Conservation (phyloP, 768 basidiomycete genomes). For the Asterophora lycoperdoides region DNA sequence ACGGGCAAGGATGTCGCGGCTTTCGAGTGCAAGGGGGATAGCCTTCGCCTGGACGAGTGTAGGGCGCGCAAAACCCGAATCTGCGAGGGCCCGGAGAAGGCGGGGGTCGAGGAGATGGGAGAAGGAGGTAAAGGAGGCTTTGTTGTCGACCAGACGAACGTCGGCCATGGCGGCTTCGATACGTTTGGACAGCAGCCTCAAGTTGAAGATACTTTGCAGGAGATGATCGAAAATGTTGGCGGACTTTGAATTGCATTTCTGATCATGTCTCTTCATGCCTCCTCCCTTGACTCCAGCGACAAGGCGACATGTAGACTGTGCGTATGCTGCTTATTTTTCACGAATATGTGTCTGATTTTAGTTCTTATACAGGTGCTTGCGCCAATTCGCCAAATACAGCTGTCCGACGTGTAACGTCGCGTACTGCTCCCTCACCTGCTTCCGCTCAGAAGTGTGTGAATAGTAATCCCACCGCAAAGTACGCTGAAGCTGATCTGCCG, state of each 20-base stretch:
- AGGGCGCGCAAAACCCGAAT: slow-evolving; percentile 84
- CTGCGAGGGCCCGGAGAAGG: slow-evolving; percentile 83
- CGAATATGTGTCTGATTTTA: neutral
- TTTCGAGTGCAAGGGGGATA: slow-evolving; percentile 88
- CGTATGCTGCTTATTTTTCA: slow-evolving; percentile 15
- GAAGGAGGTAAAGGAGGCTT: slow-evolving; percentile 54
- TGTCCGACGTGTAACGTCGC: slow-evolving; percentile 78
- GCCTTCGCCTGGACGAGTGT: slow-evolving; percentile 90
- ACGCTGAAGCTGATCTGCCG: slow-evolving; percentile 2
- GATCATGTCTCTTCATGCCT: slow-evolving; percentile 15
- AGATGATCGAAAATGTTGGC: slow-evolving; percentile 18
- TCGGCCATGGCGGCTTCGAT: slow-evolving; percentile 36
- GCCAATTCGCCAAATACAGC: slow-evolving; percentile 75
- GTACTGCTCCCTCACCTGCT: slow-evolving; percentile 80
- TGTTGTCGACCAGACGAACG: slow-evolving; percentile 41
- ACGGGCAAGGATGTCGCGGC: slow-evolving; percentile 85
- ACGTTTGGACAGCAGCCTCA: no score
- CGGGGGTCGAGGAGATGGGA: slow-evolving; percentile 80
- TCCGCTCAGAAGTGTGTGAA: slow-evolving; percentile 60
- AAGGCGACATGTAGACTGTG: slow-evolving; percentile 43
- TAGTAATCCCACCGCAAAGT: slow-evolving; percentile 2
- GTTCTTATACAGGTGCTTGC: slow-evolving; percentile 50
- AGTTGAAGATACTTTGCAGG: no score
- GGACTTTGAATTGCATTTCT: slow-evolving; percentile 19
- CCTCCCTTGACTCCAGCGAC: slow-evolving; percentile 13